Base-by-base conservation (phyloP, 1,139 yeast genomes). In the Diutina catenulata region DNA sequence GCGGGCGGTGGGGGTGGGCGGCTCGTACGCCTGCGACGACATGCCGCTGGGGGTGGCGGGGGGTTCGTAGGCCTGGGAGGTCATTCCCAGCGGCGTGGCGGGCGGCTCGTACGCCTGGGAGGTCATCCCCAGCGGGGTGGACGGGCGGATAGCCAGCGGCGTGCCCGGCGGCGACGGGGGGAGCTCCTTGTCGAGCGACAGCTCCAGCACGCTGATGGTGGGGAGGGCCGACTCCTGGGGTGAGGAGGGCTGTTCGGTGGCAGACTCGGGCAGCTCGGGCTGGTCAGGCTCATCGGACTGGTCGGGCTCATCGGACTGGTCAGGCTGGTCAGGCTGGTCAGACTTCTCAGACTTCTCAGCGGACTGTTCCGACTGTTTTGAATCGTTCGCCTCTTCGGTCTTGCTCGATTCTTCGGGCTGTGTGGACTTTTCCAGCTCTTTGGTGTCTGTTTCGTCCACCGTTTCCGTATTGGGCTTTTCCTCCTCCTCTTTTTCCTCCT, bases 391-490 rank as follows among this genome's bases (percentile, higher is more conserved):
- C 23, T 37, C 14, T 18, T 21, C 26, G 23, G 20, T 23, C 25
- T 33, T 37, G 5, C 13, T 20, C 26, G 38, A 9, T 15, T 20
- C 18, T 31, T 28, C 27, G 33, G 18, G 24, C 31, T 18, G 25
- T 21, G 20, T 28, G 15, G 25, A 28, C 26, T 37, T 29, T 22
- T 27, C 22, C 36, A 8, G 15, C 27, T 38, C 27, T 36, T 36
- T 39, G 22, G 45, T 27, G 20, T 37, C 39, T 26, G 36, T 42
- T 19, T 41, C 36, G 8, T 29, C 20, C n/a, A 15, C 25, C 6
- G 19, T 29, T 13, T 21, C 26, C 21, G 39, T 15, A 31, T 33
- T 27, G 4, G 26, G 33, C 9, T 22, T 29, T 4, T 36, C 28
- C 16, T 40, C 36, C n/a, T n/a, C n/a, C n/a, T n/a, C n/a, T n/a